Evolutionary conservation across 208 protist species (phyloP).

Genomic region (Trichomonas tenax): DNA sequence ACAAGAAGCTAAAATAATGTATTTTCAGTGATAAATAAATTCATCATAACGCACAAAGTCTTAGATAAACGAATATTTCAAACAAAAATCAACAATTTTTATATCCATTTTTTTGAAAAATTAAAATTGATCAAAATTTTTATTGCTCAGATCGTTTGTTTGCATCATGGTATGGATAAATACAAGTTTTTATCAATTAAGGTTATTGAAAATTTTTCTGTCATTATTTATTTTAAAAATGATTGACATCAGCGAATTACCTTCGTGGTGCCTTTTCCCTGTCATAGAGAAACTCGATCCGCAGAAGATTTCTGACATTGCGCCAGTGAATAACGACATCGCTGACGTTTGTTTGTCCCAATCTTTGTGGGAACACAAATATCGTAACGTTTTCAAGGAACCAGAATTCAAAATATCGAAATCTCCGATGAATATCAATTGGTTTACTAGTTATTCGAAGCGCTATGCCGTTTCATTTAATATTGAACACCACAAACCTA

Average conservation of each 20-base stretch:
- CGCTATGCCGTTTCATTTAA: neutral
- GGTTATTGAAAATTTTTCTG: neutral
- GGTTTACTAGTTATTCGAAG: neutral
- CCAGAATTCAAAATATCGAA: neutral
- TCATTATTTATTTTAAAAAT: neutral
- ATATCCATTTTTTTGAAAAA: too few relatives aligned
- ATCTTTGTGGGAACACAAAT: neutral
- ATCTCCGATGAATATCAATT: neutral
- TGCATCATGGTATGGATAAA: too few relatives aligned
- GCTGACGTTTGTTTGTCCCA: neutral
- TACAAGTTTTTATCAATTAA: too few relatives aligned
- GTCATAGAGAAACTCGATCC: neutral
- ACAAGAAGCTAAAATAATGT: too few relatives aligned
- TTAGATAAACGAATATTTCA: too few relatives aligned
- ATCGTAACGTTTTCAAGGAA: neutral
- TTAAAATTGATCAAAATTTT: too few relatives aligned
- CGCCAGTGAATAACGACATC: neutral
- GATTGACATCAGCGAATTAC: neutral
- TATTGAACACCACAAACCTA: neutral
- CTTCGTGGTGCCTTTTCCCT: neutral
- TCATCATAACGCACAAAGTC: too few relatives aligned
- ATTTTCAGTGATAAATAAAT: too few relatives aligned
- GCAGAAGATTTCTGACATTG: neutral
- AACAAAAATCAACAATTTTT: too few relatives aligned
- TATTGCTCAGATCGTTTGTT: too few relatives aligned